A percentile compares a stretch with the other conserved stretches of the same genome.
Evolutionary conservation across 352 stramenopile species (phyloP).

Genomic region (Phytophthora vignae): DNA sequence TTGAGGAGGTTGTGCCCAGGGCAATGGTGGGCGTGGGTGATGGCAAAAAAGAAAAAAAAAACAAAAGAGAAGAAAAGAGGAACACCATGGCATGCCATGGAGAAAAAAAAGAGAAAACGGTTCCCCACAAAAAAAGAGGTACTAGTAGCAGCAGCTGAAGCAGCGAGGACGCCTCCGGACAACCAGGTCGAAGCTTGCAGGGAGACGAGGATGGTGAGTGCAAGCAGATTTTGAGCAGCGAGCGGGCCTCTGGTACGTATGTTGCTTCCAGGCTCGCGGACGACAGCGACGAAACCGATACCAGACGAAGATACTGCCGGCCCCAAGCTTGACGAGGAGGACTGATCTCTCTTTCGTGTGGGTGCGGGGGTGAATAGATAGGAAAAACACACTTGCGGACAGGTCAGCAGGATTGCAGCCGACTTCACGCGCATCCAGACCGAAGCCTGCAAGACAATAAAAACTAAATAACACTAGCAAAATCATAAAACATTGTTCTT

Average conservation of each 20-base stretch:
- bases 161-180: conserved; percentile 25
- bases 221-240: conserved; percentile 21
- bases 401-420: conserved; percentile 1
- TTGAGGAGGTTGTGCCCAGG: conserved; percentile 58
- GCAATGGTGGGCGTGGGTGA: conserved; percentile 33
- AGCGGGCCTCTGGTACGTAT: conserved; percentile 24
- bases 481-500: conserved; percentile 22
- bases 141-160: conserved; percentile 40
- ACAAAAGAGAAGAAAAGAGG: conserved; percentile 43
- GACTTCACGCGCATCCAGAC: conserved; percentile 4
- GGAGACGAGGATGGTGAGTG: conserved; percentile 17
- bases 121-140: conserved; percentile 44
- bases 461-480: conserved; percentile 50
- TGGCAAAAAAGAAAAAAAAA: conserved; percentile 42
- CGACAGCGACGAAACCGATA: conserved; percentile 25
- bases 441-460: conserved; percentile 38
- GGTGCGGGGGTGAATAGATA: conserved; percentile 44
- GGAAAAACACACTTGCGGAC: conserved; percentile 42
- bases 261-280: conserved; percentile 24
- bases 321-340: conserved; percentile 20
- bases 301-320: conserved; percentile 8
- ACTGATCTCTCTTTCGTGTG: conserved; percentile 16
- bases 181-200: conserved; percentile 23
- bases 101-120: conserved; percentile 46
- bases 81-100: conserved; percentile 36